Percentiles rank a stretch among this genome's conserved stretches.
phyloP scores from a whole-genome alignment of 352 stramenopile genomes.

The Elongisporangium anandrum region DNA sequence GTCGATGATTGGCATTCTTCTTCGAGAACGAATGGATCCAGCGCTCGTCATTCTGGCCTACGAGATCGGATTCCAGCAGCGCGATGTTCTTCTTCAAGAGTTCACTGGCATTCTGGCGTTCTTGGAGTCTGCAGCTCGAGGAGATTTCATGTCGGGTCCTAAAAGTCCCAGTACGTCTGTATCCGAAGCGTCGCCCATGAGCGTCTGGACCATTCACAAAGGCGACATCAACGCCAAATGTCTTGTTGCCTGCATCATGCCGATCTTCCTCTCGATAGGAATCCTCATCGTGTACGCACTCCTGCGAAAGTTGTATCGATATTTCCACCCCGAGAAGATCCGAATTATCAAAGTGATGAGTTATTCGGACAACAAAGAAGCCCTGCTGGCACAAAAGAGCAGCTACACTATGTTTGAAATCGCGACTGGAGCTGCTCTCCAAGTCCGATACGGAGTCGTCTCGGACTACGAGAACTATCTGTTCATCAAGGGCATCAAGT shows the following conservation, averaged over 20 bases:
- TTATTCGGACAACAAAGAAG: conserved; percentile 3
- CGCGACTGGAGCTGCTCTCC: conserved; percentile 25
- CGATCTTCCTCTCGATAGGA: conserved; percentile 14
- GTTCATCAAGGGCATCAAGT: conserved; percentile 9
- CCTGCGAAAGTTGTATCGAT: conserved; percentile 23
- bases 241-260: too few species aligned
- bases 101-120: conserved; percentile 3
- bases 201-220: conserved; percentile 16
- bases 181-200: conserved; percentile 14
- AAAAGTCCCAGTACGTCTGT: too few species aligned
- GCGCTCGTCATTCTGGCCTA: conserved; percentile 15
- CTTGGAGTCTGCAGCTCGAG: conserved; percentile 1
- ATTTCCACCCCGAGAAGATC: conserved; percentile 15
- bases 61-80: conserved; percentile 11
- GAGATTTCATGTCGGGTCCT: too few species aligned
- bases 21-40: conserved; percentile 24
- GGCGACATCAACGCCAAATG: too few species aligned
- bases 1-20: conserved; percentile 21
- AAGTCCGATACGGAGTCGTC: neutral
- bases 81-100: too few species aligned
- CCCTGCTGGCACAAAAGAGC: conserved; percentile 18
- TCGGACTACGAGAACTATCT: conserved; percentile 19
- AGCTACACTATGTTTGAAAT: conserved; percentile 35
- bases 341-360: too few species aligned
- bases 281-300: conserved; percentile 19